These are phyloP conservation scores for Funneliformis mosseae DNA, from an alignment of 192 early-diverging fungal genomes.

Conservation along the genomic window DNA sequence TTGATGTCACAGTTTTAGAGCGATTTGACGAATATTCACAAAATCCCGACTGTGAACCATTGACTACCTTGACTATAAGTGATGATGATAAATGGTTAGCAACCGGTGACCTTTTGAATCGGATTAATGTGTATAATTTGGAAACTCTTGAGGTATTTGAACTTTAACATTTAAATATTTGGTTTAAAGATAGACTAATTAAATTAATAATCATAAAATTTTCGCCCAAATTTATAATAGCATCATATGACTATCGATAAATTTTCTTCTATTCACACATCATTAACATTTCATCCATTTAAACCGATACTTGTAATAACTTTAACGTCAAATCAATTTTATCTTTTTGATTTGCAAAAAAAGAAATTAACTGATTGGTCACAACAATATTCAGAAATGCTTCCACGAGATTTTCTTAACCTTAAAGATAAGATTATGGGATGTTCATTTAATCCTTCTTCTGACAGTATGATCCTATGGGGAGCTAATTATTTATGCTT, in stretches of 20 bases:
- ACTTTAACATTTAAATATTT: slow-evolving; percentile 23
- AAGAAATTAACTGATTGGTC: slow-evolving; percentile 86
- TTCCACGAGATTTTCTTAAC: slow-evolving; percentile 73
- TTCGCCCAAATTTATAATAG: slow-evolving; percentile 38
- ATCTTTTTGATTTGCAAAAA: slow-evolving; percentile 70
- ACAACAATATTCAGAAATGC: slow-evolving; percentile 59
- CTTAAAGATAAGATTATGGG: slow-evolving; percentile 76
- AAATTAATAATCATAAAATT: neutral
- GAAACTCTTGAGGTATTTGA: slow-evolving; percentile 64
- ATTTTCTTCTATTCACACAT: slow-evolving; percentile 62
- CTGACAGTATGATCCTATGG: slow-evolving; percentile 67
- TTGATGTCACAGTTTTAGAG: slow-evolving; percentile 39
- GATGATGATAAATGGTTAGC: slow-evolving; percentile 80
- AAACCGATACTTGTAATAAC: slow-evolving; percentile 62
- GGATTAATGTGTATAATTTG: slow-evolving; percentile 76
- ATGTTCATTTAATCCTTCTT: slow-evolving; percentile 66
- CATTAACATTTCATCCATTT: slow-evolving; percentile 66
- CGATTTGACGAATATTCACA: slow-evolving; percentile 49
- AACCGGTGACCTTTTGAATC: slow-evolving; percentile 72
- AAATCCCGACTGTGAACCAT: slow-evolving; percentile 30
- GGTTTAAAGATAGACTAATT: slow-evolving; percentile 6
- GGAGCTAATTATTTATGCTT: slow-evolving; percentile 70
- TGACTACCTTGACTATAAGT: slow-evolving; percentile 65
- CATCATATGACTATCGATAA: slow-evolving; percentile 67
- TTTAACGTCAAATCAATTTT: slow-evolving; percentile 72